Evolutionary conservation across 169 alveolate genomes (phyloP).

Genomic region (Eimeria sp.): DNA sequence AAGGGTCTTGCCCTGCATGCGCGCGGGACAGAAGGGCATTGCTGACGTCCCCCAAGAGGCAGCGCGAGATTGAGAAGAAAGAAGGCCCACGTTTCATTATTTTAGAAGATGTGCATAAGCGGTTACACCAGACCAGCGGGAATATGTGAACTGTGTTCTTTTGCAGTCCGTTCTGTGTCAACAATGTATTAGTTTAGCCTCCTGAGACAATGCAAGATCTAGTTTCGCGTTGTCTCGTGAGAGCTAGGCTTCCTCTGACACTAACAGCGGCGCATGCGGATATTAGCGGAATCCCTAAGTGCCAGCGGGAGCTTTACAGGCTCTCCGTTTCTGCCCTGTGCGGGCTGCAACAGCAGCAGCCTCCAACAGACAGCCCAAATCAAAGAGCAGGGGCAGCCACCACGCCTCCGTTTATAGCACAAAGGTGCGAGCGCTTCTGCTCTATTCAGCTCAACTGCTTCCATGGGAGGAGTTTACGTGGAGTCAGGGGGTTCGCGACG

Average conservation of each 20-base stretch:
- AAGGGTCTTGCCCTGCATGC: constrained; percentile 1
- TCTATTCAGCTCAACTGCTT: background rate
- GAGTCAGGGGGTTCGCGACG: constrained; percentile 68
- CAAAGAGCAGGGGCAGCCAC: background rate
- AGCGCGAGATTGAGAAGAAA: background rate
- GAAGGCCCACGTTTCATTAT: background rate
- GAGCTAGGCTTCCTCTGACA: background rate
- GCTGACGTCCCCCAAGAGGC: background rate
- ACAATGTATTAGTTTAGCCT: background rate
- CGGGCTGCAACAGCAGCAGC: background rate
- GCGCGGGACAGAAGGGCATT: background rate
- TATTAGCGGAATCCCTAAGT: background rate
- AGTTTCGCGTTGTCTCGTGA: constrained; percentile 2
- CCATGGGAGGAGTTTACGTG: background rate
- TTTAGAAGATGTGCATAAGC: background rate
- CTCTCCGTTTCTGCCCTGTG: background rate
- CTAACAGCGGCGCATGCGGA: background rate
- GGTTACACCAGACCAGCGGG: background rate
- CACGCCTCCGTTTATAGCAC: background rate
- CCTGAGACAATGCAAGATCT: background rate
- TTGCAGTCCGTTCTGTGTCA: background rate
- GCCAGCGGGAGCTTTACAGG: constrained; percentile 4
- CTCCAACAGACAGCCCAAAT: background rate
- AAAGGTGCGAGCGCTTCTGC: background rate
- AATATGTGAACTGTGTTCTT: background rate